phyloP scores from a whole-genome alignment of 2,329 filamentous ascomycete genomes.

The Verticillium dahliae region DNA sequence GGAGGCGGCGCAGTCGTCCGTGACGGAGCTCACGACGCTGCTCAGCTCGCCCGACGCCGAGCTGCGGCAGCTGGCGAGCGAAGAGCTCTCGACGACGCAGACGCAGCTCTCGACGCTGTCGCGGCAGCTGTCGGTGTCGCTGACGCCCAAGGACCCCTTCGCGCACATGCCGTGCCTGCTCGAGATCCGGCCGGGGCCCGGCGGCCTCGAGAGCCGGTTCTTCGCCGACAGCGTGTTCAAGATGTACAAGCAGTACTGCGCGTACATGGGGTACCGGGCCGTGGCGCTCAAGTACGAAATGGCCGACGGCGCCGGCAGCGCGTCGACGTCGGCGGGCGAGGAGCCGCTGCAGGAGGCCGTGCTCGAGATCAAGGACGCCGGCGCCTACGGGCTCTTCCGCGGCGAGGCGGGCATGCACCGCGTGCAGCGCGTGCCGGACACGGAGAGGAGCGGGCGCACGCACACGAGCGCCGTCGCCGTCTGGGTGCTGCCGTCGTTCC shows the following conservation, averaged over 20 bases:
- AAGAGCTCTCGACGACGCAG: slow-evolving; percentile 68
- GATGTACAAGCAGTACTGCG: slow-evolving; percentile 84
- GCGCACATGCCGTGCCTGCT: slow-evolving; percentile 83
- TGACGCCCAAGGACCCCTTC: slow-evolving; percentile 87
- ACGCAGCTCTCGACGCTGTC: slow-evolving; percentile 57
- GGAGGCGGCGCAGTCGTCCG: slow-evolving; percentile 45
- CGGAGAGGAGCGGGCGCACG: slow-evolving; percentile 83
- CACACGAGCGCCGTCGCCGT: slow-evolving; percentile 92
- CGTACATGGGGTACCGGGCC: slow-evolving; percentile 57
- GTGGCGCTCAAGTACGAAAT: slow-evolving; percentile 75
- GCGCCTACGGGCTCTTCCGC: slow-evolving; percentile 75
- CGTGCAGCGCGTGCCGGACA: slow-evolving; percentile 87
- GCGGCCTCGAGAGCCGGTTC: slow-evolving; percentile 83
- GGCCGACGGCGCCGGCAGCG: slow-evolving; percentile 54
- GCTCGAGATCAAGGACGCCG: slow-evolving; percentile 69
- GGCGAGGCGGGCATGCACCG: slow-evolving; percentile 92
- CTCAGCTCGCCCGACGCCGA: slow-evolving; percentile 54
- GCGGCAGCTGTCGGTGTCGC: slow-evolving; percentile 62
- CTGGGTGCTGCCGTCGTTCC: slow-evolving; percentile 83
- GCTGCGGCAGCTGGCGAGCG: slow-evolving; percentile 69
- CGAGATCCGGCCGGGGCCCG: slow-evolving; percentile 87
- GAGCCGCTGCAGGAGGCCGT: slow-evolving; percentile 78
- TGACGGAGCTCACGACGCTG: slow-evolving; percentile 47
- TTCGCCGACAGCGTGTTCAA: slow-evolving; percentile 82
- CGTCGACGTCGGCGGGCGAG: slow-evolving; percentile 51